phyloP scores from a whole-genome alignment of 306 rosid species.

The Glycyrrhiza uralensis region DNA sequence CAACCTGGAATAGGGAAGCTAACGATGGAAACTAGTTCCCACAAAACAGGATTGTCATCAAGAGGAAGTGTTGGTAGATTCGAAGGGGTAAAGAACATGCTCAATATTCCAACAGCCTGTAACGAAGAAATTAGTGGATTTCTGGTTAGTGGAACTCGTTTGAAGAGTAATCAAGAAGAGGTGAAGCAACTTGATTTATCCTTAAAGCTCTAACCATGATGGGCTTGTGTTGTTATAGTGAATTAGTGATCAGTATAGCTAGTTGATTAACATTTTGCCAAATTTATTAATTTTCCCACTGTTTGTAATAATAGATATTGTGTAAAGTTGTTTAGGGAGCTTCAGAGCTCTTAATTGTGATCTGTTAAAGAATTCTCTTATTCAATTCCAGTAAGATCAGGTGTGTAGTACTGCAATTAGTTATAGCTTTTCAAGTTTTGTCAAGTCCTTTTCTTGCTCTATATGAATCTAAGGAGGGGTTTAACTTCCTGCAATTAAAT shows the following conservation, averaged over 20 bases:
- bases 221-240: neutral
- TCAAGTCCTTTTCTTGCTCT: no score
- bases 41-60: slow-evolving; percentile 22
- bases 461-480: no score
- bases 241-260: no score
- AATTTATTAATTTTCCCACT: slow-evolving; percentile 20
- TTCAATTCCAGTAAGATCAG: no score
- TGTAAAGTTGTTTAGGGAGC: slow-evolving; percentile 21
- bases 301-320: slow-evolving; percentile 19
- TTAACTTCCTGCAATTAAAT: no score
- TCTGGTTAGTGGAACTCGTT: slow-evolving; percentile 33
- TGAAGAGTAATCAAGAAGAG: slow-evolving; percentile 43
- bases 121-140: slow-evolving; percentile 26
- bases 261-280: slow-evolving; percentile 20
- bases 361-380: neutral
- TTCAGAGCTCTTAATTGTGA: neutral
- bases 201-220: slow-evolving; percentile 54
- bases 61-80: slow-evolving; percentile 42
- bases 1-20: slow-evolving; percentile 53
- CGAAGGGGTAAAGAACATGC: slow-evolving; percentile 16
- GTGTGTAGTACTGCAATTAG: no score
- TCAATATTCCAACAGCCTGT: slow-evolving; percentile 18
- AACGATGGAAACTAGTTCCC: slow-evolving; percentile 20
- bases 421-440: no score
- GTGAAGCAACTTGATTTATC: slow-evolving; percentile 63